Evolutionary conservation across 164 flowering plant genomes (phyloP).

Genomic region (Amborella trichopoda): DNA sequence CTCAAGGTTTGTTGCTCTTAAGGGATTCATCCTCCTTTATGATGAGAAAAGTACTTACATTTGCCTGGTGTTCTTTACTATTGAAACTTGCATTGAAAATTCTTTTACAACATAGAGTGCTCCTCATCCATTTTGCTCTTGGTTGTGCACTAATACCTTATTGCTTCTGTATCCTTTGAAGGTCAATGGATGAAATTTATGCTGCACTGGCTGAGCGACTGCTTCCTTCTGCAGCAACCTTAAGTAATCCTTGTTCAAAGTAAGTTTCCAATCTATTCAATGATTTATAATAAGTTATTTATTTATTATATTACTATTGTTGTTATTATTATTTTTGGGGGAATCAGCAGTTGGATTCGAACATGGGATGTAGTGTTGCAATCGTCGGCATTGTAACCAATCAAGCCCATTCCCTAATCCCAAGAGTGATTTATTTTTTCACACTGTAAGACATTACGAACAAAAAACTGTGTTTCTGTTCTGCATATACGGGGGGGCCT

Average conservation of each 20-base stretch:
- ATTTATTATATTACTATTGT: too few species aligned
- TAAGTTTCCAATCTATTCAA: constrained; percentile 34
- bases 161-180: constrained; percentile 13
- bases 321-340: background rate
- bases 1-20: too few species aligned
- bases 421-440: too few species aligned
- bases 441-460: too few species aligned
- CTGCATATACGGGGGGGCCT: too few species aligned
- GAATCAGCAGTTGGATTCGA: background rate
- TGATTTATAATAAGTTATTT: too few species aligned
- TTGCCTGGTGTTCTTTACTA: background rate
- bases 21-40: too few species aligned
- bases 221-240: constrained; percentile 40
- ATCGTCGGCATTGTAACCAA: background rate
- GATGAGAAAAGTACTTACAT: too few species aligned
- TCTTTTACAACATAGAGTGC: background rate
- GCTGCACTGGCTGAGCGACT: constrained; percentile 65
- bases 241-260: constrained; percentile 41
- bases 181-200: constrained; percentile 64
- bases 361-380: background rate
- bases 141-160: background rate
- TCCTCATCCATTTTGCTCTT: background rate
- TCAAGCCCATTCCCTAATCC: too few species aligned
- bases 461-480: too few species aligned
- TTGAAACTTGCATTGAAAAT: background rate